Evolutionary conservation across 768 basidiomycete genomes (phyloP), one percentile per base, ranked within the genome.

Genomic region (Plicaturopsis crispa): DNA sequence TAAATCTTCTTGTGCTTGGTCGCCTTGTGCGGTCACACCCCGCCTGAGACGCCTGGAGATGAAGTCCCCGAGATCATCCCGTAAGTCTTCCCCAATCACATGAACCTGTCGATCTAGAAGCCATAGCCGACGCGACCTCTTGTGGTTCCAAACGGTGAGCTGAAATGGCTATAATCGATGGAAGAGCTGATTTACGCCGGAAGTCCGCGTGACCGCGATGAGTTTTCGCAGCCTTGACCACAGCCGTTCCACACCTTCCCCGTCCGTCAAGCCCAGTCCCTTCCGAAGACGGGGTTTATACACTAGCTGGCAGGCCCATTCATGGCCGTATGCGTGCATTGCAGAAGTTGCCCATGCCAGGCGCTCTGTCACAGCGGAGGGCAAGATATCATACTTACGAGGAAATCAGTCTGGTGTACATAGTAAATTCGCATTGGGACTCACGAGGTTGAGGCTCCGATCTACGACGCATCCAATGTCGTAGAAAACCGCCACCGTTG

Each of bases 21-120:
- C 32, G 0, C 31, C 39, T 21, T 58, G 56, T 0, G 12, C 39
- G 5, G 34, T 17, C 0, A 58, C 40, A 0, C 53, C 53, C 11
- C 40, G 40, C 1, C 22, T 31, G 4, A 54, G 45, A 2, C 51
- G 45, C 0, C 51, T 43, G 0, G 38, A 39, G 5, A 66, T 46
- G 61, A 61, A 69, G 3, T 47, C 41, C 0, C 65, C 61, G 3
- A 67, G 53, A 11, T 58, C 54, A 12, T 51, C 45, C 2, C 43
- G 42, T 4, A 55, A 40, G 6, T 61, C 56, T 0, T 19, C 11
- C 0, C 51, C 56, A 16, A 67, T 54, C 1, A 45, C 47, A 0
- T 38, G 33, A 0, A 52, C 50, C n/a, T 62, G 60, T 3, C 52
- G 48, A 36, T 67, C 62, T 7, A 68, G 43, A 0, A 64, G 33